Percentiles rank a stretch among this genome's conserved stretches.
Conservation (phyloP, 257 asterid genomes). For the Penstemon davidsonii region DNA sequence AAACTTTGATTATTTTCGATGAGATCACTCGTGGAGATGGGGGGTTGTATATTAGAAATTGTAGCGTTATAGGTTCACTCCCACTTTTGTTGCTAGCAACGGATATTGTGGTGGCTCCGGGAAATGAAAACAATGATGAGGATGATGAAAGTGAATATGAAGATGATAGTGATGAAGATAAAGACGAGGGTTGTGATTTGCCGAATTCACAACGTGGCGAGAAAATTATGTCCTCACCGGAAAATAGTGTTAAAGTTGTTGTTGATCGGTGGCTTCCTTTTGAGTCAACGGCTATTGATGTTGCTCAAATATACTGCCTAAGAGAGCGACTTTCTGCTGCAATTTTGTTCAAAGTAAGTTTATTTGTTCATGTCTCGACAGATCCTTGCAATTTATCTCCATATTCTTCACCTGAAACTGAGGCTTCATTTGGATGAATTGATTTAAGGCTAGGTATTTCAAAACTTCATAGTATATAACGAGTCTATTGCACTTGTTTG, state of each 20-base stretch:
- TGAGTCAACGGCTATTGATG: constrained; percentile 75
- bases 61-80: constrained; percentile 69
- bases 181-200: constrained; percentile 19
- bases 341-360: constrained; percentile 61
- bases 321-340: constrained; percentile 86
- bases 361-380: neutral
- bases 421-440: too few relatives aligned
- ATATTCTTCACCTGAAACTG: neutral
- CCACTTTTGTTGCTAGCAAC: constrained; percentile 71
- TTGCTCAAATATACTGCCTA: constrained; percentile 89
- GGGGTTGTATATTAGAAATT: constrained; percentile 64
- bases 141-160: constrained; percentile 49
- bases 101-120: constrained; percentile 77
- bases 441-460: too few relatives aligned
- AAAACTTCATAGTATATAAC: too few relatives aligned
- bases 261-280: constrained; percentile 84
- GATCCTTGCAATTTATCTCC: neutral
- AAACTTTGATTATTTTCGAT: constrained; percentile 64
- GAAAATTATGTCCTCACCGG: constrained; percentile 73
- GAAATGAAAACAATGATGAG: constrained; percentile 40
- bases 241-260: constrained; percentile 56
- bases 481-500: too few relatives aligned
- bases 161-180: constrained; percentile 39
- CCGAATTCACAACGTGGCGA: constrained; percentile 36
- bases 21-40: constrained; percentile 88